Evolutionary conservation across 176 grass and related monocot species (phyloP).

Genomic region (Oryza meyeriana): DNA sequence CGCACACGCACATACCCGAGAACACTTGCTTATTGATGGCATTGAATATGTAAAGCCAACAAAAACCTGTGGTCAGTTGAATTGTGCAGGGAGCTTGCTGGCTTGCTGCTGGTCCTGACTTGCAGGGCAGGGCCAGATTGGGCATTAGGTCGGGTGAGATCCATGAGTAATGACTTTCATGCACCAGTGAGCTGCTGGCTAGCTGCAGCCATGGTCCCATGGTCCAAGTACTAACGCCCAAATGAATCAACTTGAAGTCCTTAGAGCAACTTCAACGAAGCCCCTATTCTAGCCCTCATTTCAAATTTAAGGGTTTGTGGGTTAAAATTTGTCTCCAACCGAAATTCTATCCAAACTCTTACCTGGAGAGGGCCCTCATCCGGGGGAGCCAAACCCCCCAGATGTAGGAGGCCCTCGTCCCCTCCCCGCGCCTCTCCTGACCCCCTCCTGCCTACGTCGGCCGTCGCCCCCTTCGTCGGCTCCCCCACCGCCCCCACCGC

Average conservation of each 20-base stretch:
- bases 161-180: not conserved
- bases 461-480: too few relatives aligned
- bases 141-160: not conserved
- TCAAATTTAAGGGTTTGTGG: too few relatives aligned
- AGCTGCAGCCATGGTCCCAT: not conserved
- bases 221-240: not conserved
- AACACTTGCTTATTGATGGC: constrained; percentile 38
- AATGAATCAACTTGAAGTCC: not conserved
- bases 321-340: too few relatives aligned
- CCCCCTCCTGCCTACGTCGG: too few relatives aligned
- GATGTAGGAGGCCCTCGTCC: too few relatives aligned
- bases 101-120: not conserved
- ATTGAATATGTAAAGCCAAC: constrained; percentile 50
- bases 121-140: not conserved
- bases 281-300: too few relatives aligned
- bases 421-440: too few relatives aligned
- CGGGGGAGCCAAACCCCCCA: too few relatives aligned
- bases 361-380: too few relatives aligned
- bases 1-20: not conserved
- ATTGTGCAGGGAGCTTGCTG: constrained; percentile 26
- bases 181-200: not conserved
- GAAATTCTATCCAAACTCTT: too few relatives aligned
- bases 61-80: constrained; percentile 50
- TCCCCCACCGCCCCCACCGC: too few relatives aligned
- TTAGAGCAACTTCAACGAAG: too few relatives aligned